Evolutionary conservation across 805 yeast species (phyloP).

Genomic region (Candida nanaspora): DNA sequence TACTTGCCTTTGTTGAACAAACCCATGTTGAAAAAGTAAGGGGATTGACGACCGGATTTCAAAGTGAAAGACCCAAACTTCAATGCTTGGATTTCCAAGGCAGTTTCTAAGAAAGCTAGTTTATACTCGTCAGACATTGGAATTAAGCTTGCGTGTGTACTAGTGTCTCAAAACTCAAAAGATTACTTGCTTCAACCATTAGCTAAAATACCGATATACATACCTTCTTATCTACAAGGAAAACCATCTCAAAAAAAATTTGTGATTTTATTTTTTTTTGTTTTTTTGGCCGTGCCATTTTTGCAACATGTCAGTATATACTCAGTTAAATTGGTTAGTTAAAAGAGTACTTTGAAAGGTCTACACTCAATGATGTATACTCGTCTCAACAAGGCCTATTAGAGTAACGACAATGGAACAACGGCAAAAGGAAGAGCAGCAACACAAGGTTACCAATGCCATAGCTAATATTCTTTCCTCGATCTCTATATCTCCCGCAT

Average conservation of each 20-base stretch:
- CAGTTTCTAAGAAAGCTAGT: constrained; percentile 61
- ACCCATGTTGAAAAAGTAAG: constrained; percentile 95
- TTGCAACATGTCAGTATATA: too few relatives aligned
- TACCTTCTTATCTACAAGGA: too few relatives aligned
- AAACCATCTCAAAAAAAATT: too few relatives aligned
- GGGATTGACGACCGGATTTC: constrained; percentile 90
- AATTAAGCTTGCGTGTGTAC: too few relatives aligned
- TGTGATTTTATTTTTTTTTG: too few relatives aligned
- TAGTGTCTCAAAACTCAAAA: background rate
- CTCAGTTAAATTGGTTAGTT: too few relatives aligned
- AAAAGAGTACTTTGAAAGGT: too few relatives aligned
- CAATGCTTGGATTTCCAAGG: constrained; percentile 75
- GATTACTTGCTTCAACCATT: too few relatives aligned
- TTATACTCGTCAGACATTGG: constrained; percentile 17
- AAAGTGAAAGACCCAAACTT: constrained; percentile 85
- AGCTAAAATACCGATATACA: too few relatives aligned
- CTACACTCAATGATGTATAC: background rate
- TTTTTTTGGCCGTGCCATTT: too few relatives aligned
- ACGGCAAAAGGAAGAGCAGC: background rate
- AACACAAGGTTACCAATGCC: background rate
- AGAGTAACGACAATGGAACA: background rate
- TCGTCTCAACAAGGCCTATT: background rate
- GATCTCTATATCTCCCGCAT: constrained; percentile 6
- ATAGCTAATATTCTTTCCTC: constrained; percentile 9
- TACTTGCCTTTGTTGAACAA: constrained; percentile 74